phyloP scores from a whole-genome alignment of 352 stramenopile genomes.

The Globisporangium megalacanthum region DNA sequence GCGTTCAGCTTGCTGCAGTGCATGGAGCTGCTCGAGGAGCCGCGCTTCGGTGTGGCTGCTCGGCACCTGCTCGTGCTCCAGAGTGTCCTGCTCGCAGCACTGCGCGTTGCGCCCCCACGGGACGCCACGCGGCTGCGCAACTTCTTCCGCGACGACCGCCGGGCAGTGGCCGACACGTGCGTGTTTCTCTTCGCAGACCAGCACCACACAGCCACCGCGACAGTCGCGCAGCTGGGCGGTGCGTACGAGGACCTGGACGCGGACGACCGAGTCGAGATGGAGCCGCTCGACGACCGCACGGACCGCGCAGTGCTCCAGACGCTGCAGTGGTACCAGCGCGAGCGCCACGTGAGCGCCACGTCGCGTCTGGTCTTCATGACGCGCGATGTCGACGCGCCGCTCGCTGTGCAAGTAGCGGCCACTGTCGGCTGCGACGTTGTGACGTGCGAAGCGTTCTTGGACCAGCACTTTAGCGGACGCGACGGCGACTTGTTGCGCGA shows the following conservation, averaged over 20 bases:
- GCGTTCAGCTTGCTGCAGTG: constrained; percentile 64
- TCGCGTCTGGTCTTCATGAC: constrained; percentile 57
- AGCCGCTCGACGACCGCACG: constrained; percentile 33
- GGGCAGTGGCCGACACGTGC: constrained; percentile 33
- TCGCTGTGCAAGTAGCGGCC: constrained; percentile 31
- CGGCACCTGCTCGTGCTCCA: constrained; percentile 64
- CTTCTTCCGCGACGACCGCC: constrained; percentile 59
- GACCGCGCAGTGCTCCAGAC: constrained; percentile 49
- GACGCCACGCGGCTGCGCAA: constrained; percentile 59
- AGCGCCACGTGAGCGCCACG: constrained; percentile 24
- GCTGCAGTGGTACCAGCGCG: constrained; percentile 52
- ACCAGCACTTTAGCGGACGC: constrained; percentile 24
- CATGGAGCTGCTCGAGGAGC: constrained; percentile 70
- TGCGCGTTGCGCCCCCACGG: constrained; percentile 58
- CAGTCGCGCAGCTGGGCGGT: constrained; percentile 22
- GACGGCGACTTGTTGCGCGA: constrained; percentile 42
- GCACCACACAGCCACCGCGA: constrained; percentile 54
- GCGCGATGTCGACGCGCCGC: constrained; percentile 32
- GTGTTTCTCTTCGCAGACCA: constrained; percentile 69
- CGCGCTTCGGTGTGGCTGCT: constrained; percentile 30
- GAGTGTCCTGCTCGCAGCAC: constrained; percentile 55
- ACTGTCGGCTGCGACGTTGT: constrained; percentile 38
- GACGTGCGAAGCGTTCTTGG: constrained; percentile 53
- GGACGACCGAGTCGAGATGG: constrained; percentile 19
- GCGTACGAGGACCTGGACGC: constrained; percentile 15